Base-by-base conservation (phyloP, 140 eudicot species). In the Stevia rebaudiana region DNA sequence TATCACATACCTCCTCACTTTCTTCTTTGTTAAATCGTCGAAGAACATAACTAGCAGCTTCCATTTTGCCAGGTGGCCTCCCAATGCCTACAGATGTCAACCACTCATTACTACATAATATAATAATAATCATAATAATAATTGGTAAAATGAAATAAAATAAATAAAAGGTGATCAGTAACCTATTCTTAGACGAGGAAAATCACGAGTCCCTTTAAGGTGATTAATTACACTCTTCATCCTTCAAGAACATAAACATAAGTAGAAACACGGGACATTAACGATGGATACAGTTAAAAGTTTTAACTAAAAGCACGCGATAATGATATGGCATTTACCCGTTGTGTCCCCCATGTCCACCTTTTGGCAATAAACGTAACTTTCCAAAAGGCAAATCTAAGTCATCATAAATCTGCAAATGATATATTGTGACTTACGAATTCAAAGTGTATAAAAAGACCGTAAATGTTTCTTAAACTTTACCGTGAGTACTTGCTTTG, bases 301-400 rank as follows among this genome's bases (percentile, higher is more conserved):
- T 8, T 54, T 54, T 28, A 23, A 53, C 3, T 9, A 53, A 67
- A 16, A 61, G 66, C 47, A 59, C 46, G 51, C 17, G 23, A 48
- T n/a, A 50, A 25, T 21, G 40, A 2, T 7, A 62, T n/a, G 24
- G 9, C 24, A 50, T 24, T 48, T 88, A 91, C 98, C 98, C 98
- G 48, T 91, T 91, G 79, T 91, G 98, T 68, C 98, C 98, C 54
- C 98, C 98, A 21, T 91, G 98, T 62, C 98, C 98, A 73, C 98
- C 98, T 78, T 87, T 91, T 24, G 98, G 98, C 74, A 91, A 76
- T 31, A 91, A 52, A 31, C 96, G 84, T 75, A 91, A 74, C 86
- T 85, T 91, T 35, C 89, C 95, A 44, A 91, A 91, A 19, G 98
- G 98, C 63, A 91, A 79, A 87, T 91, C 98, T 61, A 91, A 54